Percentiles rank a stretch among this genome's conserved stretches.
These are phyloP conservation scores for Dimocarpus longan DNA, from an alignment of 345 rosid genomes.

Conservation along the genomic window DNA sequence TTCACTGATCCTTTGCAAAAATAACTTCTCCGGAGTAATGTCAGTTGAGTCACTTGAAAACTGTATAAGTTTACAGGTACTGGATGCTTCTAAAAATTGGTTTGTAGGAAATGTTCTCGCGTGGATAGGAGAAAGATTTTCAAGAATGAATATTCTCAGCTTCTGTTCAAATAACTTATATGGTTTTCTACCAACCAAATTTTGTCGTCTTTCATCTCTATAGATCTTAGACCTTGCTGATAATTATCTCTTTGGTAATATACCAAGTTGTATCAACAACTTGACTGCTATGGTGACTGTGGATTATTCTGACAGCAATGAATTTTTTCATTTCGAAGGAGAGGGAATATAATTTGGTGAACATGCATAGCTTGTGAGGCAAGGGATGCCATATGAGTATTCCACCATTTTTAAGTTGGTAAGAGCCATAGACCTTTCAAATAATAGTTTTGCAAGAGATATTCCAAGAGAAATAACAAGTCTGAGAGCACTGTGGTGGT, in stretches of 20 bases:
- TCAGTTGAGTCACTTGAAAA: neutral
- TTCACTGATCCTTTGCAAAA: neutral
- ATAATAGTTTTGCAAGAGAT: too few species aligned
- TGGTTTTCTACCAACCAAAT: slow-evolving; percentile 23
- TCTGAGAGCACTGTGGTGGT: neutral
- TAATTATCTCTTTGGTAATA: slow-evolving; percentile 10
- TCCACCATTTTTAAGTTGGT: neutral
- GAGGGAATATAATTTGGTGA: neutral
- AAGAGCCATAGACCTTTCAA: too few species aligned
- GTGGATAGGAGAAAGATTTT: slow-evolving; percentile 19
- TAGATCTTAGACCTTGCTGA: slow-evolving; percentile 21
- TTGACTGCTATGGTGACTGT: neutral
- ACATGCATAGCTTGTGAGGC: neutral
- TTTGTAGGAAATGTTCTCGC: slow-evolving; percentile 11
- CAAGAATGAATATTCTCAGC: neutral
- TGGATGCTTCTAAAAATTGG: neutral
- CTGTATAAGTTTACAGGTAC: neutral
- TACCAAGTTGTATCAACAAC: slow-evolving; percentile 13
- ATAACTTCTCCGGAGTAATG: neutral
- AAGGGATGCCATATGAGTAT: neutral
- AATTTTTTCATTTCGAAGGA: neutral
- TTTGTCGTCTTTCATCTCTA: slow-evolving; percentile 9
- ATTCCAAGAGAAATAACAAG: too few species aligned
- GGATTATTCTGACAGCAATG: neutral
- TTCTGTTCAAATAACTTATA: too few species aligned